Percentiles rank a stretch among this genome's conserved stretches.
Evolutionary conservation across 768 basidiomycete genomes (phyloP).

Genomic region (Tricholoma sp.): DNA sequence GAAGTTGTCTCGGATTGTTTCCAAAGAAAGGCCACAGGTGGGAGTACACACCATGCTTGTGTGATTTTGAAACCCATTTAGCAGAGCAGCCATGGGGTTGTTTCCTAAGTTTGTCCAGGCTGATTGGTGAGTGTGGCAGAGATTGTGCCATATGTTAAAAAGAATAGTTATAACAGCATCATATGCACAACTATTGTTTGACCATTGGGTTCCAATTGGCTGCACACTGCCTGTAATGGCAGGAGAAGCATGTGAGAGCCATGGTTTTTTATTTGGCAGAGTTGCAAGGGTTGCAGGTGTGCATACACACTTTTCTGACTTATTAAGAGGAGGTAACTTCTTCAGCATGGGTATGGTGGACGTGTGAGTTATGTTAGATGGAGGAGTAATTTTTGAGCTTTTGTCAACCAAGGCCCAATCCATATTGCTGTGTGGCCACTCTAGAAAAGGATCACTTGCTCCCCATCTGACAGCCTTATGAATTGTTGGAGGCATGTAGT

Average conservation of each 20-base stretch:
- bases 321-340: background rate
- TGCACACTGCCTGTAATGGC: background rate
- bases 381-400: background rate
- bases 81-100: background rate
- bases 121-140: background rate
- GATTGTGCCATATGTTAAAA: slow-evolving; percentile 15
- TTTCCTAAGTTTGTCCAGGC: background rate
- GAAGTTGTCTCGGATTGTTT: background rate
- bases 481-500: slow-evolving; percentile 7
- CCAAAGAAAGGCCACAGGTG: background rate
- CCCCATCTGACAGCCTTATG: slow-evolving; percentile 6
- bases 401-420: background rate
- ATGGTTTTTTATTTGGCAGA: background rate
- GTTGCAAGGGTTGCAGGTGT: background rate
- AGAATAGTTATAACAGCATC: slow-evolving; percentile 21
- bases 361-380: background rate
- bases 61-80: background rate
- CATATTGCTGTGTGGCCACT: background rate
- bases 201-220: slow-evolving; percentile 15
- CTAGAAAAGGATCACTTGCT: slow-evolving; percentile 5
- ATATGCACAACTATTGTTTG: slow-evolving; percentile 27
- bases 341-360: background rate
- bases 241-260: background rate
- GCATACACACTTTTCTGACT: background rate
- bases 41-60: background rate